Evolutionary conservation across 306 rosid species (phyloP).

Genomic region (barrel medic (Medicago truncatula)): DNA sequence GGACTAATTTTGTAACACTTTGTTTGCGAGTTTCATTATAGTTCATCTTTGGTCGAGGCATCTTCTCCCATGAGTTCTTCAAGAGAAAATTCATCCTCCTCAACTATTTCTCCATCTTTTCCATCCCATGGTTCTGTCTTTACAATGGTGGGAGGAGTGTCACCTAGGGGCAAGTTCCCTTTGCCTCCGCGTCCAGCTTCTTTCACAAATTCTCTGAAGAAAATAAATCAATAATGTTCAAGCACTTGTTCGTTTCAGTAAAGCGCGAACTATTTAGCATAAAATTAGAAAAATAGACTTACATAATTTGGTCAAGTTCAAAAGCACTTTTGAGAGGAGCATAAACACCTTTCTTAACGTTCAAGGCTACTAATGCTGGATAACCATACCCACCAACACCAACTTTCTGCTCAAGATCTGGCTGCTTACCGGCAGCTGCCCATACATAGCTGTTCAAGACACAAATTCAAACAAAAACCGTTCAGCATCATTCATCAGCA

Average conservation of each 20-base stretch:
- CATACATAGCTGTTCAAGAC: conserved; percentile 74
- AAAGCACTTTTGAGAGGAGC: conserved; percentile 98
- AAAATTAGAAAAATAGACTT: conserved; percentile 45
- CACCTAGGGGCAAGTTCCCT: conserved; percentile 79
- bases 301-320: conserved; percentile 82
- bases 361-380: conserved; percentile 95
- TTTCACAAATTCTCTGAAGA: conserved; percentile 80
- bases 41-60: conserved; percentile 66
- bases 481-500: conserved; percentile 7
- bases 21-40: conserved; percentile 40
- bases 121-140: conserved; percentile 95
- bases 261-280: conserved; percentile 22
- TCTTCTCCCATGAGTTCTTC: conserved; percentile 96
- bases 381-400: conserved; percentile 99
- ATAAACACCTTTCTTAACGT: conserved; percentile 83
- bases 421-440: conserved; percentile 94
- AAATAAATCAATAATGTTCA: conserved; percentile 27
- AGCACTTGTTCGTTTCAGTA: conserved; percentile 15
- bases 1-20: conserved; percentile 12
- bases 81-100: conserved; percentile 96
- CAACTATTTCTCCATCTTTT: conserved; percentile 87
- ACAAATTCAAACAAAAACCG: neutral
- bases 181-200: conserved; percentile 95
- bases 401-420: conserved; percentile 82
- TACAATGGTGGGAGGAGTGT: conserved; percentile 58